Evolutionary conservation across 2,329 filamentous ascomycete species (phyloP), one percentile per base, ranked within the genome.

Genomic region (Gaeumannomyces sp.): DNA sequence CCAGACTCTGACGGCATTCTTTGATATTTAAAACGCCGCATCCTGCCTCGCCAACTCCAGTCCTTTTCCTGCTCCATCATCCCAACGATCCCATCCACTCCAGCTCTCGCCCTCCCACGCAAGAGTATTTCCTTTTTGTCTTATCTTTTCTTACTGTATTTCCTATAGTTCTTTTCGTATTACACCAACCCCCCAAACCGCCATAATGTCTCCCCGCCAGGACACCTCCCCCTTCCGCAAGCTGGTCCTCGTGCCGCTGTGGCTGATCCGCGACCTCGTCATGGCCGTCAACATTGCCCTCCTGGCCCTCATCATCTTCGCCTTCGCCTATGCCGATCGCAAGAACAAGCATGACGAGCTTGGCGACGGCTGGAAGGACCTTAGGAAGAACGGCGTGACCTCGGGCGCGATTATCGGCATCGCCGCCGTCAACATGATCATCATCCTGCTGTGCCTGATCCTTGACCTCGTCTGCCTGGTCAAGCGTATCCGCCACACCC

Each of bases 231-330:
- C 74, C 22, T 75, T 76, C 64, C 68, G 74, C 61, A 76, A 75
- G 69, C 72, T 74, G 56, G 70, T 75, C 16, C 64, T 75, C 64
- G 69, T 76, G 35, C 74, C 74, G 11, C 75, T 76, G 67, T 76
- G 74, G 73, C 68, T 74, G 28, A 31, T 75, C 16, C 73, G 74
- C 58, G 71, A 74, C 60, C 35, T 72, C 59, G 65, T 75, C 61
- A 71, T 75, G 71, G 16, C 72, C 2, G 13, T 74, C 45, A 67
- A 71, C 29, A 69, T 74, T 56, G 69, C 59, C 62, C 13, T 71
- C 22, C 72, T 72, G 65, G 70, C 33, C 14, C 31, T 72, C 2
- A 25, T 66, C 4, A 60, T 75, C 33, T 66, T 65, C 57, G 65
- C 65, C 6, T 45, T 73, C 19, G 66, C 67, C 5, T 60, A 65